phyloP scores from a whole-genome alignment of 2,329 filamentous ascomycete species.

The Lasiodiplodia gonubiensis region DNA sequence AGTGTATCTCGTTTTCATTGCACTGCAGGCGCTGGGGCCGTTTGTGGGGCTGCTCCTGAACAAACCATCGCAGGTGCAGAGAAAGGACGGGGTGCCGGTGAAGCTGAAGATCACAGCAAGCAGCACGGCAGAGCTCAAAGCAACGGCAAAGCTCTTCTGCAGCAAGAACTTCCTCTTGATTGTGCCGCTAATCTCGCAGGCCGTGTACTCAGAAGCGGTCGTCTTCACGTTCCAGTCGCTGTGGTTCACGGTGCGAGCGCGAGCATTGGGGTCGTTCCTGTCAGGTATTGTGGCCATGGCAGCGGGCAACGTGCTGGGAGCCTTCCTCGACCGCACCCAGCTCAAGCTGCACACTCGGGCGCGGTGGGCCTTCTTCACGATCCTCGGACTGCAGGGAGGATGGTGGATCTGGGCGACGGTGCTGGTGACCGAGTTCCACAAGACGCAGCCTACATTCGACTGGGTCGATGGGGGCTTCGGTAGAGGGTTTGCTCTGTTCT shows the following conservation, averaged over 20 bases:
- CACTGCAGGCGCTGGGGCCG: slow-evolving; percentile 68
- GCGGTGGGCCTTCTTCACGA: slow-evolving; percentile 60
- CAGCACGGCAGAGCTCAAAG: slow-evolving; percentile 64
- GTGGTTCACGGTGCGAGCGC: slow-evolving; percentile 73
- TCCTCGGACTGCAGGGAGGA: slow-evolving; percentile 65
- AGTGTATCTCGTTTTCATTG: slow-evolving; percentile 74
- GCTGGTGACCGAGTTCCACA: slow-evolving; percentile 65
- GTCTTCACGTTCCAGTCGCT: slow-evolving; percentile 71
- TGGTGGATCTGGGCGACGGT: slow-evolving; percentile 77
- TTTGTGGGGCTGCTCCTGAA: slow-evolving; percentile 69
- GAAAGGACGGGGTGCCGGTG: slow-evolving; percentile 69
- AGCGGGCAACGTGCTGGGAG: slow-evolving; percentile 69
- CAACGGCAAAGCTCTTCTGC: slow-evolving; percentile 64
- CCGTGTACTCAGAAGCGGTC: slow-evolving; percentile 73
- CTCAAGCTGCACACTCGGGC: slow-evolving; percentile 62
- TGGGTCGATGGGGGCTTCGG: slow-evolving; percentile 70
- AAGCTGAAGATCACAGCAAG: slow-evolving; percentile 62
- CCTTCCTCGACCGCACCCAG: slow-evolving; percentile 64
- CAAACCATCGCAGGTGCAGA: slow-evolving; percentile 65
- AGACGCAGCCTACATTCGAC: slow-evolving; percentile 66
- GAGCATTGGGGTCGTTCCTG: slow-evolving; percentile 73
- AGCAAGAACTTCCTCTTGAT: slow-evolving; percentile 68
- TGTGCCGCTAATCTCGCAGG: slow-evolving; percentile 71
- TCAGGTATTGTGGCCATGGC: slow-evolving; percentile 71
- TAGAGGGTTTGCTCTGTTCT: slow-evolving; percentile 68